Evolutionary conservation across 306 rosid species (phyloP).

Genomic region (Dicorynia guianensis): DNA sequence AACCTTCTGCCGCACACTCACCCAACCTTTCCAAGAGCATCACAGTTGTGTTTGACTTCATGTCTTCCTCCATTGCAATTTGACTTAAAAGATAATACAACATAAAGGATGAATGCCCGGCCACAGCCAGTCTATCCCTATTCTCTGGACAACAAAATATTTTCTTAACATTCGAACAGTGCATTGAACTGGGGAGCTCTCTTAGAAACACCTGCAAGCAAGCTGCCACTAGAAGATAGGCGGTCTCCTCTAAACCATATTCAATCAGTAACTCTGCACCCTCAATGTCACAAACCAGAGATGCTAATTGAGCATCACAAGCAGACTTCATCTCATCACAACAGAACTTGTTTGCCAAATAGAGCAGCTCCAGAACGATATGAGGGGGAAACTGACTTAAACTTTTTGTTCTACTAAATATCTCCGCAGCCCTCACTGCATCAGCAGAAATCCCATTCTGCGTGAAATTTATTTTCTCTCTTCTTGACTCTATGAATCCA

Average conservation of each 20-base stretch:
- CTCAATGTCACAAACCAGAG: slow-evolving; percentile 68
- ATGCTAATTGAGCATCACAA: slow-evolving; percentile 75
- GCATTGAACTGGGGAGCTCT: slow-evolving; percentile 76
- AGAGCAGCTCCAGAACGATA: slow-evolving; percentile 69
- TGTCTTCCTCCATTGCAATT: slow-evolving; percentile 85
- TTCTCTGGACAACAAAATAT: slow-evolving; percentile 76
- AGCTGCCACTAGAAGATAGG: slow-evolving; percentile 79
- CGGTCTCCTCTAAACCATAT: slow-evolving; percentile 79
- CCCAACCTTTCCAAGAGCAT: slow-evolving; percentile 86
- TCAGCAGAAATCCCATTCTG: slow-evolving; percentile 64
- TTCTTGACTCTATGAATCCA: slow-evolving; percentile 65
- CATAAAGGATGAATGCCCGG: slow-evolving; percentile 72
- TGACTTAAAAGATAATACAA: slow-evolving; percentile 81
- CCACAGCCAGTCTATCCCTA: slow-evolving; percentile 63
- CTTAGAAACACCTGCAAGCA: slow-evolving; percentile 86
- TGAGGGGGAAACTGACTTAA: slow-evolving; percentile 52
- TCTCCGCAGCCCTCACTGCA: slow-evolving; percentile 73
- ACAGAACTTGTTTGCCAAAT: slow-evolving; percentile 76
- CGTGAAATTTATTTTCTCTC: slow-evolving; percentile 78
- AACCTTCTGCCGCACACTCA: slow-evolving; percentile 69
- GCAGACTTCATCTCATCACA: slow-evolving; percentile 83
- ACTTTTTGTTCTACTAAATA: slow-evolving; percentile 73
- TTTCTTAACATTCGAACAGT: slow-evolving; percentile 54
- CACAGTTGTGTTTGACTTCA: slow-evolving; percentile 80
- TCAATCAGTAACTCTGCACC: slow-evolving; percentile 68